Conservation (phyloP, 805 yeast genomes). For the Babjeviella inositovora region DNA sequence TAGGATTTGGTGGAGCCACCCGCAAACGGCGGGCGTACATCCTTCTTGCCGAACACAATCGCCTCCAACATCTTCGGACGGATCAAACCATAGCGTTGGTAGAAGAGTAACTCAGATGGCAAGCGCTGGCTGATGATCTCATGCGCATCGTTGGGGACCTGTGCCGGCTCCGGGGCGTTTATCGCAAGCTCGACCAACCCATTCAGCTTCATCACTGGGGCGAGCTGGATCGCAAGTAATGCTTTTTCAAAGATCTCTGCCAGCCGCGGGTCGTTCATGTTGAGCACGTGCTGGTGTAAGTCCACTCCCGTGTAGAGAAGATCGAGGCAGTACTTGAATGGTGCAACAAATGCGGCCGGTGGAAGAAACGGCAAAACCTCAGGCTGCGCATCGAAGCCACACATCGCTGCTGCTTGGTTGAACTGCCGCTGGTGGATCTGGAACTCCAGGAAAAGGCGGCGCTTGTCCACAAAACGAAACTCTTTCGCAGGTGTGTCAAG, state of each 20-base stretch:
- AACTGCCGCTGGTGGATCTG: conserved; percentile 49
- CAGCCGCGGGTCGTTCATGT: neutral
- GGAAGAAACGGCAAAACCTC: conserved; percentile 37
- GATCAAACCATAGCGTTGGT: conserved; percentile 63
- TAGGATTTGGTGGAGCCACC: conserved; percentile 43
- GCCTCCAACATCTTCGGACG: conserved; percentile 51
- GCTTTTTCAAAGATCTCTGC: conserved; percentile 1
- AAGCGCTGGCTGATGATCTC: conserved; percentile 71
- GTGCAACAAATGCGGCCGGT: conserved; percentile 17
- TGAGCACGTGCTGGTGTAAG: neutral
- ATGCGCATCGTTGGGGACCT: conserved; percentile 66
- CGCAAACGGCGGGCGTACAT: conserved; percentile 54
- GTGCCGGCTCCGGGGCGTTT: conserved; percentile 4
- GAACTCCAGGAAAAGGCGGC: conserved; percentile 42
- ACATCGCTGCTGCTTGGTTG: conserved; percentile 58
- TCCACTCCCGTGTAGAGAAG: no score
- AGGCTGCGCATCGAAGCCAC: conserved; percentile 69
- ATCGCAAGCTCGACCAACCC: neutral
- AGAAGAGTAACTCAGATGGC: conserved; percentile 76
- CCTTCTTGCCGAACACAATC: conserved; percentile 43
- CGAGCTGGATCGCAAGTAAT: neutral
- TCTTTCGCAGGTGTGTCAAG: conserved; percentile 52
- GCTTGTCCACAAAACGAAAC: conserved; percentile 50
- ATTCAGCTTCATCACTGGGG: neutral
- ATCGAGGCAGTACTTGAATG: no score